Conservation (phyloP, 176 grass and related monocot species). For the Carex myosuroides region DNA sequence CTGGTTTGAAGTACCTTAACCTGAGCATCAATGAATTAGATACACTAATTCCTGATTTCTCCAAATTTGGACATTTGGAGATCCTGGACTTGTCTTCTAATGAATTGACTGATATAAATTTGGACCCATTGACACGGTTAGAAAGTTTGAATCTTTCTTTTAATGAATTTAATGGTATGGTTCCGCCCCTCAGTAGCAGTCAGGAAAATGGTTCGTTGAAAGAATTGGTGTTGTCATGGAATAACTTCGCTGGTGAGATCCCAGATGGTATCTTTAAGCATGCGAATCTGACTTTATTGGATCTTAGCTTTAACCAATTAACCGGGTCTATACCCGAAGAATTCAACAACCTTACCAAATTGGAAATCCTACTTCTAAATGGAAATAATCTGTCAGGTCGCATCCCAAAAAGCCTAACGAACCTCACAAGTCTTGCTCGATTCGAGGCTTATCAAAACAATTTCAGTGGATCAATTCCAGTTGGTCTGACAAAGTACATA, state of each 20-base stretch:
- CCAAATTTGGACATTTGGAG: constrained; percentile 24
- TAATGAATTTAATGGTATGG: constrained; percentile 7
- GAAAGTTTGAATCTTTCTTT: constrained; percentile 45
- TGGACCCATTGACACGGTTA: constrained; percentile 21
- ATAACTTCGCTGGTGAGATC: constrained; percentile 24
- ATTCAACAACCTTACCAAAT: constrained; percentile 25
- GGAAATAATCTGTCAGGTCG: not conserved
- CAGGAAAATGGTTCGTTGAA: not conserved
- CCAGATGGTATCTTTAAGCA: constrained; percentile 13
- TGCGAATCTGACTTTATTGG: constrained; percentile 28
- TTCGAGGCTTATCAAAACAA: constrained; percentile 18
- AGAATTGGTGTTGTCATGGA: constrained; percentile 42
- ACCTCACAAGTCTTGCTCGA: too few relatives aligned
- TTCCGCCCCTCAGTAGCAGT: constrained; percentile 15
- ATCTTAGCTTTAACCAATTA: constrained; percentile 55
- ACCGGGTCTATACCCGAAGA: constrained; percentile 16
- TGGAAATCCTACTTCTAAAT: constrained; percentile 43
- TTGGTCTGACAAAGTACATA: constrained; percentile 24
- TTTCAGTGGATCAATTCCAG: constrained; percentile 17
- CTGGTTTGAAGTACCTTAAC: constrained; percentile 29
- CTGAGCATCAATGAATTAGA: constrained; percentile 26
- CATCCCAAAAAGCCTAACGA: too few relatives aligned
- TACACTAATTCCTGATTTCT: not conserved
- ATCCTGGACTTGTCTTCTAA: constrained; percentile 66
- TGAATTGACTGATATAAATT: not conserved